Evolutionary conservation across 2,329 filamentous ascomycete species (phyloP).

Genomic region (Neodidymelliopsis sp.): DNA sequence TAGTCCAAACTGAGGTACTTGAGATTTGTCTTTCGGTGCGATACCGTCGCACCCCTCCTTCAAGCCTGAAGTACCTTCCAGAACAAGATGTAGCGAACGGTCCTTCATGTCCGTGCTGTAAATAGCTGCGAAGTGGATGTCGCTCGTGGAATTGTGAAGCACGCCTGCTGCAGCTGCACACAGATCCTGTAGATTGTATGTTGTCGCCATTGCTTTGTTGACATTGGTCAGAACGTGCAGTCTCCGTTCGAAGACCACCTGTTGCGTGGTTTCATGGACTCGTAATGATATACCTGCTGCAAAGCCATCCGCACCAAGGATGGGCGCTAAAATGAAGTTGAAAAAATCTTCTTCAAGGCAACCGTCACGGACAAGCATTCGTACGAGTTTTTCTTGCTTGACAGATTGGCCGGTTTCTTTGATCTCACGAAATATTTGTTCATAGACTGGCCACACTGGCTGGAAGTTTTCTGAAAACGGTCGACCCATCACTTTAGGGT

Average conservation of each 20-base stretch:
- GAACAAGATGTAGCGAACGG: background rate
- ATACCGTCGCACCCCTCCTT: background rate
- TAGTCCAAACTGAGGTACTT: background rate
- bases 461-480: conserved; percentile 72
- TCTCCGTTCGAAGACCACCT: conserved; percentile 78
- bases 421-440: conserved; percentile 70
- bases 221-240: conserved; percentile 66
- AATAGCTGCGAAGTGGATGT: conserved; percentile 14
- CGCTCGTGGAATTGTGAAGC: background rate
- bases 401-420: conserved; percentile 74
- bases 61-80: conserved; percentile 10
- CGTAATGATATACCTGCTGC: conserved; percentile 80
- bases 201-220: conserved; percentile 11
- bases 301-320: conserved; percentile 74
- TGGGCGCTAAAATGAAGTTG: conserved; percentile 79
- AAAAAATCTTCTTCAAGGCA: conserved; percentile 81
- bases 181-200: conserved; percentile 2
- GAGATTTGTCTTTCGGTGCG: background rate
- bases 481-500: conserved; percentile 76
- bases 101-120: background rate
- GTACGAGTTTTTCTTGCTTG: conserved; percentile 80
- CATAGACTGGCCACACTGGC: conserved; percentile 74
- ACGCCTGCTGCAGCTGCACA: conserved; percentile 2
- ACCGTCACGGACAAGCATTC: conserved; percentile 73
- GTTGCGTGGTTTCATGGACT: conserved; percentile 77